A percentile compares a stretch with the other conserved stretches of the same genome.
These are phyloP conservation scores for Juglanconis oblonga DNA, from an alignment of 2,329 filamentous ascomycete species.

Conservation along the genomic window DNA sequence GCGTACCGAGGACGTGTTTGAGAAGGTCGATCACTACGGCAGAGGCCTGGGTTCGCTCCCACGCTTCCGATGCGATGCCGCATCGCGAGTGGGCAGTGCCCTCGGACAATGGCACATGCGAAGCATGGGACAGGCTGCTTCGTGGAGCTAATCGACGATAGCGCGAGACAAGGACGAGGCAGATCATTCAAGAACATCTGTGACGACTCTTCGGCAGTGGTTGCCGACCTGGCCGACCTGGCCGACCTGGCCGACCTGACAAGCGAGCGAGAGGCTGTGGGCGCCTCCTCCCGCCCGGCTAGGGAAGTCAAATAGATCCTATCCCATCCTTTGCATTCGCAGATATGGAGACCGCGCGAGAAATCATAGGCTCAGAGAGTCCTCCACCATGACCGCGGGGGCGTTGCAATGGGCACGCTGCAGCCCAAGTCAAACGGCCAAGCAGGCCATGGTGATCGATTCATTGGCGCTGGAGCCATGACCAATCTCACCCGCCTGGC, in stretches of 20 bases:
- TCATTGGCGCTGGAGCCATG: no score
- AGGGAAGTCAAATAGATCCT: not conserved
- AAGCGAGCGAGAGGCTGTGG: not conserved
- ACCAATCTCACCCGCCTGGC: no score
- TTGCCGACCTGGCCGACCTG: no score
- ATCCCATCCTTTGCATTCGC: not conserved
- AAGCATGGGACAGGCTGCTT: constrained; percentile 1
- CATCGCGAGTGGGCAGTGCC: not conserved
- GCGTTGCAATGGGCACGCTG: no score
- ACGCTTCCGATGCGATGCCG: not conserved
- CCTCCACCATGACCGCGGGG: no score
- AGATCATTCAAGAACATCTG: constrained; percentile 12
- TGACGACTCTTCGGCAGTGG: not conserved
- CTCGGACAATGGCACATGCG: not conserved
- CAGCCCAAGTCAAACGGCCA: no score
- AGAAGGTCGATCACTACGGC: constrained; percentile 14
- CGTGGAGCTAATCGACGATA: not conserved
- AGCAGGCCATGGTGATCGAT: no score
- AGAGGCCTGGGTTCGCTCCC: not conserved
- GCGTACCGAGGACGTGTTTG: constrained; percentile 7
- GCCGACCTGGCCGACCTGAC: not conserved
- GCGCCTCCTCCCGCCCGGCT: not conserved
- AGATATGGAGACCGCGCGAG: no score
- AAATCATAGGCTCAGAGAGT: no score
- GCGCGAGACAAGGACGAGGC: constrained; percentile 1